Evolutionary conservation across 345 rosid genomes (phyloP).

Genomic region (Salix suchowensis): DNA sequence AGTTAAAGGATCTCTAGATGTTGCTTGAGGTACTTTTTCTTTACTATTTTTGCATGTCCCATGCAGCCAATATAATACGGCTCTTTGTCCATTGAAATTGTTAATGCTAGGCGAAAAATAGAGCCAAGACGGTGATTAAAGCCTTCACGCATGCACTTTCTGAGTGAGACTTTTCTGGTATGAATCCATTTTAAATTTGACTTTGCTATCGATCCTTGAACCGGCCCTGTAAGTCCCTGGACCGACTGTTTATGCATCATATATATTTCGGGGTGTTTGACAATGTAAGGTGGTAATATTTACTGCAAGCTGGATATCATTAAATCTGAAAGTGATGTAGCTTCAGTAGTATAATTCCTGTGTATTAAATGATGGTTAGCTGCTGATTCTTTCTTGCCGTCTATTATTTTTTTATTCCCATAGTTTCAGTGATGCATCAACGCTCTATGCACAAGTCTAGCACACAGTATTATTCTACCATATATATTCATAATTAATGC

Average conservation of each 20-base stretch:
- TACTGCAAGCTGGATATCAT: background rate
- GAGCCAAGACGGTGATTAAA: background rate
- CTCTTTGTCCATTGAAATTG: background rate
- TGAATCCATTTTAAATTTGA: slow-evolving; percentile 24
- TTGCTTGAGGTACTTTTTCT: background rate
- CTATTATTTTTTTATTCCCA: too few species aligned
- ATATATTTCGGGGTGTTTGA: background rate
- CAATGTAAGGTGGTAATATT: background rate
- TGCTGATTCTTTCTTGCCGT: too few species aligned
- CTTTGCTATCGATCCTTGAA: slow-evolving; percentile 9
- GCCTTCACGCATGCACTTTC: slow-evolving; percentile 1
- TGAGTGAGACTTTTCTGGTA: slow-evolving; percentile 33
- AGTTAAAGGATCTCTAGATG: background rate
- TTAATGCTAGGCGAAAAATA: background rate
- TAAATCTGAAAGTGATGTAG: too few species aligned
- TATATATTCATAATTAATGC: too few species aligned
- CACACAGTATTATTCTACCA: too few species aligned
- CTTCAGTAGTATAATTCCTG: too few species aligned
- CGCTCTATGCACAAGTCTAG: too few species aligned
- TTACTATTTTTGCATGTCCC: slow-evolving; percentile 40
- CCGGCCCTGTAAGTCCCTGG: background rate
- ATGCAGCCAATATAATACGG: slow-evolving; percentile 27
- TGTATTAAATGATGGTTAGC: too few species aligned
- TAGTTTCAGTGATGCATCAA: too few species aligned
- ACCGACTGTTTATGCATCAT: slow-evolving; percentile 24